Base-by-base conservation (phyloP, 345 rosid species). In the Geranium brycei region DNA sequence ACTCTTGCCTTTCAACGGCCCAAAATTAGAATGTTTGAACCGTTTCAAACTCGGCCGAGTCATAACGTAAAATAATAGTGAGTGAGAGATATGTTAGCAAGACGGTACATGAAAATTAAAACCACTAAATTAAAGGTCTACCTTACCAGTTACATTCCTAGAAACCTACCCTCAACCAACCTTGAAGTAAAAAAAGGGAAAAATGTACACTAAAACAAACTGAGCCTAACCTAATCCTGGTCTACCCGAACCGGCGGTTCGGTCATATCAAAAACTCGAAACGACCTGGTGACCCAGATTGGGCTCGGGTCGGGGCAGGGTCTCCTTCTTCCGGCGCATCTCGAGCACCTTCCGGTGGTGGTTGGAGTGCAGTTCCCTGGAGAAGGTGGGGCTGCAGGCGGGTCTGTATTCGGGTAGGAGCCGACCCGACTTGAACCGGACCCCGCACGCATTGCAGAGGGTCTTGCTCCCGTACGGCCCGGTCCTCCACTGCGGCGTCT, bases 401-500 rank as follows among this genome's bases (percentile, higher is more conserved):
- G 98, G 96, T 70, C 98, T 73, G 66, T 89, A 92, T 66, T 92
- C 96, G 13, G 98, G 96, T 31, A 85, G 69, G 8, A 92, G 77
- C 68, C 98, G 81, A 31, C 98, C 98, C 19, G 97, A 92, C 71
- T 92, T 92, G 72, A 71, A 89, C 74, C 97, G 73, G 58, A 92
- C 97, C 6, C 98, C 97, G 18, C 97, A 92, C 0, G 97, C 97
- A 72, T 92, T 92, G 68, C 98, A 92, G 16, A 92, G 72, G 17
- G 95, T 89, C 78, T 92, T 92, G 35, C 88, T 81, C 31, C 98
- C 98, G 23, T 76, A 69, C 17, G 98, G 98, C 47, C 98, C 98
- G 69, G 91, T 75, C 67, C 98, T 72, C 98, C 98, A 91, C 64
- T 91, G 98, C 58, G 96, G 96, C 12, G 95, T 91, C 78, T 86